These are phyloP conservation scores for Parietaria judaica DNA, from an alignment of 306 rosid genomes.

Conservation along the genomic window DNA sequence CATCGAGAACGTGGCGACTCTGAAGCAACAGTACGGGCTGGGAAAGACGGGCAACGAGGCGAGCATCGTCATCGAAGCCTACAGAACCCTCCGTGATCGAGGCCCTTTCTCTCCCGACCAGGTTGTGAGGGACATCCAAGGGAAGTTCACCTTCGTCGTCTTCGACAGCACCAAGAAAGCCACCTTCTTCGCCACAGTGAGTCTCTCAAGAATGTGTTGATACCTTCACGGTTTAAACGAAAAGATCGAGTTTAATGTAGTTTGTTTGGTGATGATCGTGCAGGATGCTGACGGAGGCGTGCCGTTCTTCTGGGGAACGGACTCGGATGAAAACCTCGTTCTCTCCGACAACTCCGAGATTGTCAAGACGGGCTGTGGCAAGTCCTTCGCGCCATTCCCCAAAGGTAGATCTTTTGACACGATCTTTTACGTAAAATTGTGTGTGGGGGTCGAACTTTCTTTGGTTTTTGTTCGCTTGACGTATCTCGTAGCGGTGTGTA, in stretches of 20 bases:
- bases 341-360: constrained; percentile 59
- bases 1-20: constrained; percentile 68
- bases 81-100: constrained; percentile 85
- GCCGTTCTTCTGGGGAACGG: constrained; percentile 94
- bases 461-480: not conserved
- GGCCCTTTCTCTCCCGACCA: constrained; percentile 95
- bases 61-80: constrained; percentile 80
- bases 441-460: not conserved
- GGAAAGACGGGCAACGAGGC: constrained; percentile 80
- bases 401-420: constrained; percentile 43
- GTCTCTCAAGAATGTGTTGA: constrained; percentile 21
- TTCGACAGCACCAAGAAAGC: constrained; percentile 61
- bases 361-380: constrained; percentile 74
- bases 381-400: constrained; percentile 90
- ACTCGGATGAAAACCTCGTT: constrained; percentile 81
- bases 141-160: constrained; percentile 77
- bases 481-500: too few species aligned
- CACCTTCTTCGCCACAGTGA: constrained; percentile 61
- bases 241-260: constrained; percentile 3
- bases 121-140: constrained; percentile 92
- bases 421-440: not conserved
- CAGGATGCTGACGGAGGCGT: constrained; percentile 86
- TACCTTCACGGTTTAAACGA: not conserved
- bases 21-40: constrained; percentile 96
- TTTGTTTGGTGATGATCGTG: not conserved